Base-by-base conservation (phyloP, 2,329 filamentous ascomycete genomes). In the Calonectria henricotiae region DNA sequence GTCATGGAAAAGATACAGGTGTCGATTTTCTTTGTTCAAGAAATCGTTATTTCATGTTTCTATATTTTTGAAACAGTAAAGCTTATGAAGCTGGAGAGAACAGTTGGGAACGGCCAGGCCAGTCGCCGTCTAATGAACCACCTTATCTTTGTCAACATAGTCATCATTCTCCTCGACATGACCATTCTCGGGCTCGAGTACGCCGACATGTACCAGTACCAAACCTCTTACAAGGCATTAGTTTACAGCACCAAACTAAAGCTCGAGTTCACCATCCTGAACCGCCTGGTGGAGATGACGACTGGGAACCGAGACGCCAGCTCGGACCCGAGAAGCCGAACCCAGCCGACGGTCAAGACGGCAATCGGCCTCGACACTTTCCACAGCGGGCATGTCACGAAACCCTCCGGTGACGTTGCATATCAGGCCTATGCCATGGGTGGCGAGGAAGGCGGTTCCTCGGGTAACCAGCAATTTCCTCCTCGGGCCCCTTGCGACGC, bases 1-100 rank as follows among this genome's bases (percentile, higher is more conserved):
- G 78, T 87, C 63, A 79, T 87, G 80, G 88, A 90, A 72, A 87
- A 87, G 76, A 83, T 89, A 20, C 87, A 90, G 74, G 86, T 89
- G 76, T 87, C 86, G 6, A 81, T 87, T 8, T 90, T 90, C 75
- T 89, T 86, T 73, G 65, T 89, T 13, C 88, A 90, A 73, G 88
- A 90, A 68, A 82, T 86, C 62, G 82, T 88, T 70, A 84, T 90
- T 61, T 89, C 87, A 1, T 81, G 81, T 1, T 79, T 88, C 23
- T 90, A 89, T 76, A 88, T 90, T 67, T 81, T 80, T 77, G 86
- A 89, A 72, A 88, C 88, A 0, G 78, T 86, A 68, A 85, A 83
- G 39, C 83, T 89, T 67, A 80, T 89, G 63, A 83, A 83, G 8
- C 73, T 85, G 11, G 83, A 87, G 68, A 81, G 82, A 2, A 71